Evolutionary conservation across 306 rosid species (phyloP).

Genomic region (Geum urbanum): DNA sequence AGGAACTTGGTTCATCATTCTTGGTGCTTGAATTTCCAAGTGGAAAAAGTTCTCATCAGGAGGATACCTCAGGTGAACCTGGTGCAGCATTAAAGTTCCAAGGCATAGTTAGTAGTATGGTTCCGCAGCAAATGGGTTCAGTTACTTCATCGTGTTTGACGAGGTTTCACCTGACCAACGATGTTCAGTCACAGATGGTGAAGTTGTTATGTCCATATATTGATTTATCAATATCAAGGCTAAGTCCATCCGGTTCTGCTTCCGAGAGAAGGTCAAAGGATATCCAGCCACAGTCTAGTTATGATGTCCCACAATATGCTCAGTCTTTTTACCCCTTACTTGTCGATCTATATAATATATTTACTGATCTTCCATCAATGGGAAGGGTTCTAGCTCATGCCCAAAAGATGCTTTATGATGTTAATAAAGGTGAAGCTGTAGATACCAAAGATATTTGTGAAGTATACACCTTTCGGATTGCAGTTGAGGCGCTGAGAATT

Average conservation of each 20-base stretch:
- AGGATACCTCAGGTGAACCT: conserved; percentile 27
- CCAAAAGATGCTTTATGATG: conserved; percentile 60
- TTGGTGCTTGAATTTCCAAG: conserved; percentile 48
- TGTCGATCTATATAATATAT: conserved; percentile 55
- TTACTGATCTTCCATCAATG: conserved; percentile 53
- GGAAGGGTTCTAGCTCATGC: conserved; percentile 60
- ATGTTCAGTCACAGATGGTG: conserved; percentile 34
- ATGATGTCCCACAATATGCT: conserved; percentile 61
- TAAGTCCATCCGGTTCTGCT: conserved; percentile 23
- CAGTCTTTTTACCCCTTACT: conserved; percentile 63
- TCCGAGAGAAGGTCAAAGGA: conserved; percentile 27
- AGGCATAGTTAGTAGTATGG: conserved; percentile 48
- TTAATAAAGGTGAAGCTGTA: conserved; percentile 61
- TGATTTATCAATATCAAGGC: conserved; percentile 24
- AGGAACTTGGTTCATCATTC: conserved; percentile 56
- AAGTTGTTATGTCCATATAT: conserved; percentile 39
- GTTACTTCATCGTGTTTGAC: conserved; percentile 24
- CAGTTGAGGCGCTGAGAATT: conserved; percentile 75
- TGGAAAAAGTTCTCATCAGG: conserved; percentile 26
- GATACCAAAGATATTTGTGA: conserved; percentile 47
- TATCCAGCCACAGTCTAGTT: conserved; percentile 33
- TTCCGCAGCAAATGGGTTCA: conserved; percentile 42
- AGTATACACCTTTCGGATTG: conserved; percentile 57
- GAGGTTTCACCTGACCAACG: conserved; percentile 39
- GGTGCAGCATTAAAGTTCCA: conserved; percentile 33